phyloP scores from a whole-genome alignment of 148 eudicot species.

The Tetragonia tetragonoides region DNA sequence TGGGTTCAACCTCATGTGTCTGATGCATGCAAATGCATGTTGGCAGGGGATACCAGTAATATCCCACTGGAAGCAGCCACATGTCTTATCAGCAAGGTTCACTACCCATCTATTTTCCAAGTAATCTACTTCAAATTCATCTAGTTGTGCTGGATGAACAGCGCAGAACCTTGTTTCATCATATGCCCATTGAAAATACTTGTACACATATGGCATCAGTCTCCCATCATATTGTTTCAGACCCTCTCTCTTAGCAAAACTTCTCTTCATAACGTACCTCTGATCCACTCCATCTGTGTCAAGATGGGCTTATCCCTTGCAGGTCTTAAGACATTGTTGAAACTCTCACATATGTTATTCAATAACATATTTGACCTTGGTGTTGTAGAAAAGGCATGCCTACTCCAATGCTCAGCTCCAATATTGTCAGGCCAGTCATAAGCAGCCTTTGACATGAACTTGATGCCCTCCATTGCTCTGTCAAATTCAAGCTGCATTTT shows the following conservation, averaged over 20 bases:
- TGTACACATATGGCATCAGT: neutral
- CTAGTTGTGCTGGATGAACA: neutral
- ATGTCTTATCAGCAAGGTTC: neutral
- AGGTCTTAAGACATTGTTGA: neutral
- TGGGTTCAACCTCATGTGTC: neutral
- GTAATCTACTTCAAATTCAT: neutral
- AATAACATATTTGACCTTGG: neutral
- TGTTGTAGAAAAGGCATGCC: neutral
- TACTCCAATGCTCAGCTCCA: no score
- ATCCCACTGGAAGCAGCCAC: slow-evolving; percentile 1
- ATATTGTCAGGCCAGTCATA: no score
- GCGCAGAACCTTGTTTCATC: neutral
- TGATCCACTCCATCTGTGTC: slow-evolving; percentile 2
- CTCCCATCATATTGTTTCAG: neutral
- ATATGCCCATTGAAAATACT: neutral
- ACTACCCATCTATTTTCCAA: neutral
- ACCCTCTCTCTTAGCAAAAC: neutral
- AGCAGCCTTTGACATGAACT: neutral
- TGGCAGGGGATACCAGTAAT: neutral
- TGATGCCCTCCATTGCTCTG: neutral
- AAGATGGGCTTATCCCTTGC: neutral
- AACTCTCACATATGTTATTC: neutral
- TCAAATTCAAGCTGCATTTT: neutral
- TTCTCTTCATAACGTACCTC: neutral
- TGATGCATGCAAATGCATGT: neutral